These are phyloP conservation scores for Vanrija humicola DNA, from an alignment of 1,284 basidiomycete genomes.

Conservation along the genomic window DNA sequence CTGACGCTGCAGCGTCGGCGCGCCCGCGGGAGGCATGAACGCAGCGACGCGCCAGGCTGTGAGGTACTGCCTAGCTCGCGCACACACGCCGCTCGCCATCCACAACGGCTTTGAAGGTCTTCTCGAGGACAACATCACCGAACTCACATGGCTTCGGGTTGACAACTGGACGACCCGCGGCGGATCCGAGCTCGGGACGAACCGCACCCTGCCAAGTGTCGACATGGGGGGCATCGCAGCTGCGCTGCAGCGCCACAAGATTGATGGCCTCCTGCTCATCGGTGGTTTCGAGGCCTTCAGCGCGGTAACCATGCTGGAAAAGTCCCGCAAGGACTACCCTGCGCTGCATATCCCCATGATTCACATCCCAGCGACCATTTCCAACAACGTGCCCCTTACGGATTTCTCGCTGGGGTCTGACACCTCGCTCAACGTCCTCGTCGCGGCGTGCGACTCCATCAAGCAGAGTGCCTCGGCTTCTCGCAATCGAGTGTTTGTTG, in stretches of 20 bases:
- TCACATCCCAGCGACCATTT: conserved; percentile 90
- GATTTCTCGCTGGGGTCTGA: conserved; percentile 94
- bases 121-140: conserved; percentile 78
- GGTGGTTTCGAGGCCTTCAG: conserved; percentile 95
- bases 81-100: conserved; percentile 84
- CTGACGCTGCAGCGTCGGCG: conserved; percentile 59
- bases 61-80: conserved; percentile 85
- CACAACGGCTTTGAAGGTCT: conserved; percentile 95
- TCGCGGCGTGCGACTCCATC: conserved; percentile 95
- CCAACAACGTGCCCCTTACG: conserved; percentile 96
- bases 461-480: conserved; percentile 96
- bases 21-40: conserved; percentile 98
- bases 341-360: conserved; percentile 90
- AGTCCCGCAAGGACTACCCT: conserved; percentile 77
- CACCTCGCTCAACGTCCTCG: conserved; percentile 94
- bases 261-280: conserved; percentile 82
- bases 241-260: conserved; percentile 79
- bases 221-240: conserved; percentile 83
- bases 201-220: conserved; percentile 76
- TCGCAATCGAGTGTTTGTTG: conserved; percentile 91
- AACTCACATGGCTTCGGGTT: conserved; percentile 90
- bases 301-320: conserved; percentile 71
- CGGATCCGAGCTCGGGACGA: conserved; percentile 97
- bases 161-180: conserved; percentile 95
- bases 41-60: conserved; percentile 92